phyloP scores from a whole-genome alignment of 345 rosid species.

The Heritiera fomes region DNA sequence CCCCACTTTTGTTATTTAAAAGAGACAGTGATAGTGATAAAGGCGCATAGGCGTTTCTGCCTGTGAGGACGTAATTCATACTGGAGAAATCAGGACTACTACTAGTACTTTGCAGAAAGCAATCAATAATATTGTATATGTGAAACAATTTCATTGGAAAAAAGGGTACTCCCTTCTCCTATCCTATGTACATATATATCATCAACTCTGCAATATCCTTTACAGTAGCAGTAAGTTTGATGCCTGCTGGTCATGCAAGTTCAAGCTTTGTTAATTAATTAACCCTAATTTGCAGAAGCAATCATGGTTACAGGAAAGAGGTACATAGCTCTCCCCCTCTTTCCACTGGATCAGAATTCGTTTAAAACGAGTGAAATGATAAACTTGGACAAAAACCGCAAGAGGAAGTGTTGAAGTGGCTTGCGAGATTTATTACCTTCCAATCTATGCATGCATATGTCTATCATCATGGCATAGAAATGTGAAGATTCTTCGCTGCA shows the following conservation, averaged over 20 bases:
- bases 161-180: neutral
- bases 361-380: neutral
- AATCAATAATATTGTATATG: neutral
- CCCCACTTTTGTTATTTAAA: conserved; percentile 19
- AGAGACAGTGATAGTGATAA: conserved; percentile 18
- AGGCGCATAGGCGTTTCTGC: conserved; percentile 13
- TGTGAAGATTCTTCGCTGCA: conserved; percentile 25
- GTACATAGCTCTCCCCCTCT: neutral
- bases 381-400: conserved; percentile 5
- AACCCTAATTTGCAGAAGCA: neutral
- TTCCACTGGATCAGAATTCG: neutral
- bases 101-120: conserved; percentile 12
- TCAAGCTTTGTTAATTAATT: neutral
- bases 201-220: neutral
- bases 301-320: neutral
- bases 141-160: neutral
- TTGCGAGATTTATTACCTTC: neutral
- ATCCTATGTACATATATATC: neutral
- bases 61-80: neutral
- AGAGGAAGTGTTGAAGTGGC: conserved; percentile 6
- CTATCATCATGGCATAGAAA: conserved; percentile 26
- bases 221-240: neutral
- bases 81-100: neutral
- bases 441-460: conserved; percentile 14
- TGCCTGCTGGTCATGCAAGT: neutral